These are phyloP conservation scores for Tribonema minus DNA, from an alignment of 108 stramenopile species.

Conservation along the genomic window DNA sequence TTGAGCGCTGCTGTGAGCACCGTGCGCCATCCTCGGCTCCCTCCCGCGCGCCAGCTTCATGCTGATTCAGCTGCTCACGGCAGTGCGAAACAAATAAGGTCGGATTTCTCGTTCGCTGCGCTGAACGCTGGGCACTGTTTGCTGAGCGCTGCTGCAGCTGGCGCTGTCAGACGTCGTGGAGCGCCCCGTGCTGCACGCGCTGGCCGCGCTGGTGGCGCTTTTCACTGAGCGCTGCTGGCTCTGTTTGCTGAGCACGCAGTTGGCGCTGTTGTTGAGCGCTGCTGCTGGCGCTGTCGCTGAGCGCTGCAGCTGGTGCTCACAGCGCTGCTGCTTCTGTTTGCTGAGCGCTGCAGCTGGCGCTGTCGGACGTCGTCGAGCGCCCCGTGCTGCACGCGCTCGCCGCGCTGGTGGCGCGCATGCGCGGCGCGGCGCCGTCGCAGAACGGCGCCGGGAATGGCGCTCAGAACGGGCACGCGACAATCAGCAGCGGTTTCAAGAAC, in stretches of 20 bases:
- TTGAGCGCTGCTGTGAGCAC: too few relatives aligned
- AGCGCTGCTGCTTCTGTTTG: neutral
- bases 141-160: neutral
- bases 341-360: conserved; percentile 2
- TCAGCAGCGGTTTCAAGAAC: neutral
- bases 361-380: conserved; percentile 35
- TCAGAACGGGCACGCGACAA: neutral
- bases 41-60: too few relatives aligned
- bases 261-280: too few relatives aligned
- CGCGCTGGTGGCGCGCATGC: conserved; percentile 10
- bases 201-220: conserved; percentile 31
- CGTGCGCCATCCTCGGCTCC: too few relatives aligned
- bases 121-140: too few relatives aligned
- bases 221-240: too few relatives aligned
- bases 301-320: neutral
- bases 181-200: conserved; percentile 38
- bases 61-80: too few relatives aligned
- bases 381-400: conserved; percentile 44
- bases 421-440: neutral
- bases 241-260: too few relatives aligned
- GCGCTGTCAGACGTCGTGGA: conserved; percentile 32
- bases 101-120: too few relatives aligned
- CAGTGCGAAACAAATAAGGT: too few relatives aligned
- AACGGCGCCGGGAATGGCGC: neutral
- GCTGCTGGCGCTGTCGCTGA: neutral